A percentile compares a stretch with the other conserved stretches of the same genome.
phyloP scores from a whole-genome alignment of 2,329 filamentous ascomycete species.

The Monosporascus sp. region DNA sequence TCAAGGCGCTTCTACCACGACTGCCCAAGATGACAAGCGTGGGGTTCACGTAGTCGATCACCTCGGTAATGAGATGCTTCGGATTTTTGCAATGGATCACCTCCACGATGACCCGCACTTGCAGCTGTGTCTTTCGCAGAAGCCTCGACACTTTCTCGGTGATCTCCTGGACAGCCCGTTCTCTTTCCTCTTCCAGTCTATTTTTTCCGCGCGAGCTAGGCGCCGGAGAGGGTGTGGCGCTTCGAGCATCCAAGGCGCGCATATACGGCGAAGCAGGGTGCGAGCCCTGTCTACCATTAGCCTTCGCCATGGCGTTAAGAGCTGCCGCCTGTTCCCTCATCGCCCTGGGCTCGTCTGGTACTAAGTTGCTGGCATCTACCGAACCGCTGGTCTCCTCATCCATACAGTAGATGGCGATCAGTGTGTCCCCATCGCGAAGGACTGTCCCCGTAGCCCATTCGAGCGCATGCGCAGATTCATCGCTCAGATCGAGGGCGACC shows the following conservation, averaged over 20 bases:
- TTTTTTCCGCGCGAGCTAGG: constrained; percentile 46
- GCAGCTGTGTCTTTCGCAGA: constrained; percentile 82
- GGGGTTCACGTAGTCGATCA: constrained; percentile 88
- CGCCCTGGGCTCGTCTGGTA: constrained; percentile 67
- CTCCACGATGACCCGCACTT: constrained; percentile 90
- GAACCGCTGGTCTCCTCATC: constrained; percentile 75
- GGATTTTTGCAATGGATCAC: constrained; percentile 98
- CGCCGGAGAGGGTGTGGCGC: constrained; percentile 39
- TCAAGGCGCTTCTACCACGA: constrained; percentile 82
- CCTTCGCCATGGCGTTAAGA: constrained; percentile 56
- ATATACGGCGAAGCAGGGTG: constrained; percentile 29
- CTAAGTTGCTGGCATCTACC: constrained; percentile 42
- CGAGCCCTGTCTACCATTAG: constrained; percentile 29
- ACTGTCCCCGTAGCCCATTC: constrained; percentile 98
- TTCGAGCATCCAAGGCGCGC: constrained; percentile 30
- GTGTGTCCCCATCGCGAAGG: constrained; percentile 85
- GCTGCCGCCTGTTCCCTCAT: constrained; percentile 72
- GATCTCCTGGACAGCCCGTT: constrained; percentile 75
- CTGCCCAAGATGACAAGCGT: constrained; percentile 92
- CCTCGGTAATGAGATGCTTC: constrained; percentile 91
- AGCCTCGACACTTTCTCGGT: constrained; percentile 80
- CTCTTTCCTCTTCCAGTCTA: constrained; percentile 71
- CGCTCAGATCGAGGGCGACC: constrained; percentile 91
- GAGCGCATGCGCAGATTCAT: constrained; percentile 88
- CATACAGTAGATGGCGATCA: constrained; percentile 88